phyloP scores from a whole-genome alignment of 2,329 filamentous ascomycete genomes.

The Trichophyton schoenleinii region DNA sequence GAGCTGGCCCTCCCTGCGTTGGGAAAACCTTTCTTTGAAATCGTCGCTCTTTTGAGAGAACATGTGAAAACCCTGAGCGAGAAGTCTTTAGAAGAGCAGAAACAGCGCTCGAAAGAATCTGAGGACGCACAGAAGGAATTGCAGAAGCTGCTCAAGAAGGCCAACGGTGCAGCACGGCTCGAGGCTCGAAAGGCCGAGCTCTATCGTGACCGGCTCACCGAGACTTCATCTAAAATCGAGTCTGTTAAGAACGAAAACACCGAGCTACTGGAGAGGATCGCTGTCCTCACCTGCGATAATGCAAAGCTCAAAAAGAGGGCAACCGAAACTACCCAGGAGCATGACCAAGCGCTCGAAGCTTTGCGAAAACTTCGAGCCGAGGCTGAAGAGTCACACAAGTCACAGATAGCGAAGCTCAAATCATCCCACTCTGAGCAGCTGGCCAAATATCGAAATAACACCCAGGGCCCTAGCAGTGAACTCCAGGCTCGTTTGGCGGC shows the following conservation, averaged over 20 bases:
- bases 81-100: constrained; percentile 17
- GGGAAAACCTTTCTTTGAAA: constrained; percentile 27
- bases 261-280: constrained; percentile 23
- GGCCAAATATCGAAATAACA: constrained; percentile 26
- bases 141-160: constrained; percentile 22
- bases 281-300: constrained; percentile 24
- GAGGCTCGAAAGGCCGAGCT: constrained; percentile 25
- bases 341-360: constrained; percentile 22
- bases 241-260: constrained; percentile 30
- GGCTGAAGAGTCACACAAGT: constrained; percentile 22
- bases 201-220: constrained; percentile 26
- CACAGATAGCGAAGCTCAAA: constrained; percentile 26
- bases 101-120: background rate
- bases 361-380: constrained; percentile 18
- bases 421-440: constrained; percentile 27
- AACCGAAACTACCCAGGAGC: constrained; percentile 21
- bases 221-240: constrained; percentile 26
- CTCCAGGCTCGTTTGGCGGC: constrained; percentile 24
- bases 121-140: constrained; percentile 13
- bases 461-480: constrained; percentile 26
- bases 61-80: background rate
- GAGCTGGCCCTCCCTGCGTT: constrained; percentile 23
- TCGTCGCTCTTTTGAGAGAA: constrained; percentile 13
- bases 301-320: constrained; percentile 23
- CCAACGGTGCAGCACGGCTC: constrained; percentile 19